These are phyloP conservation scores for Pyrenopolyporus hunteri DNA, from an alignment of 495 filamentous ascomycete species.

Conservation along the genomic window DNA sequence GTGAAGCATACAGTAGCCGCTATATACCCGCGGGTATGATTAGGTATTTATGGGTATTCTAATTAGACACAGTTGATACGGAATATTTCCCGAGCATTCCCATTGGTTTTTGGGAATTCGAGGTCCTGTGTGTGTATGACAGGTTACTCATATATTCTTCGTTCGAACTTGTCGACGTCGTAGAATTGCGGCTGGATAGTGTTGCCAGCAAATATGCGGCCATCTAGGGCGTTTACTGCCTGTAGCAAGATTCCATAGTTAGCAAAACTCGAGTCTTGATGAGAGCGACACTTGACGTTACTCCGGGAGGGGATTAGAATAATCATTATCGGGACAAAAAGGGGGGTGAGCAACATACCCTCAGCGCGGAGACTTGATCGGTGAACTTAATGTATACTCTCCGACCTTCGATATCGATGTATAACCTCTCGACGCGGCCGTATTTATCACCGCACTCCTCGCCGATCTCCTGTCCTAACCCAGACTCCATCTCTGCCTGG, in stretches of 20 bases:
- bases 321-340: too few species aligned
- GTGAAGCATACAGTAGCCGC: too few species aligned
- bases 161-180: slow-evolving; percentile 79
- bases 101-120: too few species aligned
- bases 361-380: slow-evolving; percentile 75
- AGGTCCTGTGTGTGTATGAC: not conserved
- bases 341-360: slow-evolving; percentile 60
- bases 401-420: slow-evolving; percentile 63
- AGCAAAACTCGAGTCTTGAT: slow-evolving; percentile 6
- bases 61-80: too few species aligned
- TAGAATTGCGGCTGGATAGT: slow-evolving; percentile 79
- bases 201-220: slow-evolving; percentile 85
- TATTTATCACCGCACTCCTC: slow-evolving; percentile 91
- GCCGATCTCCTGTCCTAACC: slow-evolving; percentile 90
- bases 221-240: slow-evolving; percentile 88
- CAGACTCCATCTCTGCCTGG: slow-evolving; percentile 72
- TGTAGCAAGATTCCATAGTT: slow-evolving; percentile 41
- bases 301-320: too few species aligned
- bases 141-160: slow-evolving; percentile 64
- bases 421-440: slow-evolving; percentile 83
- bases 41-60: too few species aligned
- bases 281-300: too few species aligned
- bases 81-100: too few species aligned
- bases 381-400: slow-evolving; percentile 92
- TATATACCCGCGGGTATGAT: too few species aligned